Evolutionary conservation across 805 yeast genomes (phyloP).

Genomic region (Myxozyma udenii): DNA sequence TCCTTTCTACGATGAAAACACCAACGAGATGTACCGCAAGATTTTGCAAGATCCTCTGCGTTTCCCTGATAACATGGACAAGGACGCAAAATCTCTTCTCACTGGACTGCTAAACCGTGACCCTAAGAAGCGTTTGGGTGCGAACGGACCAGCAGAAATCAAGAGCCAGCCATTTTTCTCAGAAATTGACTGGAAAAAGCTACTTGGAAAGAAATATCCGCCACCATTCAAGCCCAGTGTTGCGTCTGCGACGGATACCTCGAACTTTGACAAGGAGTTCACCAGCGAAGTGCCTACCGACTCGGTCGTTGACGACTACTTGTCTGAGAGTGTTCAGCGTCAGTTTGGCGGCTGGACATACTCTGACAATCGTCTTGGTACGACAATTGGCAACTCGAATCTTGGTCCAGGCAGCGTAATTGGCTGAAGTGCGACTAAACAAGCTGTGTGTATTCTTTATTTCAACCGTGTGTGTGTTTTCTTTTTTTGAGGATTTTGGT

Average conservation of each 20-base stretch:
- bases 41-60: constrained; percentile 83
- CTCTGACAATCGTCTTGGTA: constrained; percentile 35
- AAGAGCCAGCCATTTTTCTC: constrained; percentile 76
- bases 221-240: constrained; percentile 97
- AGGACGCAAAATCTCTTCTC: constrained; percentile 78
- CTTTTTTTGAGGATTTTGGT: background rate
- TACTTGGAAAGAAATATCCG: constrained; percentile 78
- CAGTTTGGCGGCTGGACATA: constrained; percentile 99
- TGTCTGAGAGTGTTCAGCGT: constrained; percentile 92
- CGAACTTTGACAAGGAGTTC: constrained; percentile 88
- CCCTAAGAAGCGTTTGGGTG: constrained; percentile 73
- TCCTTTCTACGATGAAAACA: constrained; percentile 94
- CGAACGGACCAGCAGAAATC: constrained; percentile 78
- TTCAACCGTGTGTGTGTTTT: background rate
- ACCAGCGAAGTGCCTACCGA: constrained; percentile 92
- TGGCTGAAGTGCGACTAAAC: no score
- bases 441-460: background rate
- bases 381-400: constrained; percentile 23
- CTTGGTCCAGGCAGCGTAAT: constrained; percentile 29
- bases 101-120: constrained; percentile 76
- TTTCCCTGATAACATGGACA: constrained; percentile 84
- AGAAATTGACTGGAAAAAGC: constrained; percentile 84
- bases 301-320: constrained; percentile 80
- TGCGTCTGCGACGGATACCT: constrained; percentile 67
- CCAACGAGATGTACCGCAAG: constrained; percentile 88